Conservation (phyloP, 1,284 basidiomycete species). For the Pyrrhoderma noxium region DNA sequence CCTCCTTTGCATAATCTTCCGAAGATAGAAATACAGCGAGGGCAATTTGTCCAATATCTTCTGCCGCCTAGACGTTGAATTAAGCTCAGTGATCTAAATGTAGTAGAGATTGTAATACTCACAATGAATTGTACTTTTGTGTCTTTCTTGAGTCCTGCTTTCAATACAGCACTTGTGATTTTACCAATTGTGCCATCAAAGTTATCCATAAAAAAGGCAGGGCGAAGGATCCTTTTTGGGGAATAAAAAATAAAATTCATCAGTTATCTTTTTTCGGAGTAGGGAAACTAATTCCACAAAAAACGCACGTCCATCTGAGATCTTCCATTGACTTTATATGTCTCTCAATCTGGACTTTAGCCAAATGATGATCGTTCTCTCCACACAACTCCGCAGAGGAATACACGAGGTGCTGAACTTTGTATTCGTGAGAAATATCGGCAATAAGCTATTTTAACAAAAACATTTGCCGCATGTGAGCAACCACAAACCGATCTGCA, state of each 20-base stretch:
- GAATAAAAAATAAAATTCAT: neutral
- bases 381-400: slow-evolving; percentile 33
- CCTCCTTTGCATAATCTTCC: slow-evolving; percentile 23
- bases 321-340: slow-evolving; percentile 31
- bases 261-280: too few species aligned
- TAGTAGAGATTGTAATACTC: slow-evolving; percentile 17
- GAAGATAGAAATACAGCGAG: slow-evolving; percentile 31
- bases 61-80: slow-evolving; percentile 22
- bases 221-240: slow-evolving; percentile 29
- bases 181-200: slow-evolving; percentile 32
- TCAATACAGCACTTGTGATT: slow-evolving; percentile 29
- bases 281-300: too few species aligned
- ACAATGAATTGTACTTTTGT: slow-evolving; percentile 33
- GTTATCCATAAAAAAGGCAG: slow-evolving; percentile 36
- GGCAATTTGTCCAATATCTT: slow-evolving; percentile 35
- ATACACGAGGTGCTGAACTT: slow-evolving; percentile 30
- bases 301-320: slow-evolving; percentile 33
- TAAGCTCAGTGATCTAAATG: neutral
- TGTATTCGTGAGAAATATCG: slow-evolving; percentile 31
- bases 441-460: slow-evolving; percentile 31
- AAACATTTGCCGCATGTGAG: too few species aligned
- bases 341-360: slow-evolving; percentile 35
- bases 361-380: slow-evolving; percentile 28
- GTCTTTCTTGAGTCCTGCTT: slow-evolving; percentile 27
- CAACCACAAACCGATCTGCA: too few species aligned